Evolutionary conservation across 805 yeast genomes (phyloP).

Genomic region (Pichia occidentalis): DNA sequence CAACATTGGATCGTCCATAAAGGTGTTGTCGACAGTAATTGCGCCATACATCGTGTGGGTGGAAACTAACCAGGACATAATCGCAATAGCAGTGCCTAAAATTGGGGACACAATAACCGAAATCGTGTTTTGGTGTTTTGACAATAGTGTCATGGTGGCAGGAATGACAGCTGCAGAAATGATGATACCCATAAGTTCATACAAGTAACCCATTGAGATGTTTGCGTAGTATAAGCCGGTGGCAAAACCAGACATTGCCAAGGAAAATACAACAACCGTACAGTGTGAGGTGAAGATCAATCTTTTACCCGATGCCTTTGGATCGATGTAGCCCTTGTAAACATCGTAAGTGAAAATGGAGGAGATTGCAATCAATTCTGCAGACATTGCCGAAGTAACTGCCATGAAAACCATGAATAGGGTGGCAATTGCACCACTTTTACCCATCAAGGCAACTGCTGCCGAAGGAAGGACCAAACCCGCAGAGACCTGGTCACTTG

Average conservation of each 20-base stretch:
- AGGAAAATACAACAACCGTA: constrained; percentile 51
- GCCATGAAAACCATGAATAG: constrained; percentile 83
- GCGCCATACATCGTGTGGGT: constrained; percentile 39
- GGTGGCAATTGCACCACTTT: constrained; percentile 82
- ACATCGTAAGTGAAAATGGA: constrained; percentile 82
- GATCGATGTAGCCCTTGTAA: constrained; percentile 74
- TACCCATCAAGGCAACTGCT: constrained; percentile 79
- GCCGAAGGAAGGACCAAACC: constrained; percentile 77
- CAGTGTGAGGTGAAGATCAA: constrained; percentile 64
- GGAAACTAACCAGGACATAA: constrained; percentile 59
- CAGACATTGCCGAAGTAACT: constrained; percentile 86
- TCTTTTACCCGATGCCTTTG: constrained; percentile 67
- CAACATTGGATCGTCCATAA: constrained; percentile 82
- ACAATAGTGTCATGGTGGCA: constrained; percentile 56
- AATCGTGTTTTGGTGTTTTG: constrained; percentile 53
- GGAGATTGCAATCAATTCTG: constrained; percentile 84
- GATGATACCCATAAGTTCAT: constrained; percentile 84
- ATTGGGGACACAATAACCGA: constrained; percentile 78
- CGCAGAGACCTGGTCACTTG: constrained; percentile 65
- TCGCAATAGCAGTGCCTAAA: constrained; percentile 65
- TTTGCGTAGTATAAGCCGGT: constrained; percentile 78
- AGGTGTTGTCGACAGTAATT: constrained; percentile 50
- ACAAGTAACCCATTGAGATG: constrained; percentile 80
- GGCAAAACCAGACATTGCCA: constrained; percentile 74
- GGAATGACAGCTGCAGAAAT: constrained; percentile 85